Conservation (phyloP, 2,329 filamentous ascomycete species). For the Trichoderma hamatum region DNA sequence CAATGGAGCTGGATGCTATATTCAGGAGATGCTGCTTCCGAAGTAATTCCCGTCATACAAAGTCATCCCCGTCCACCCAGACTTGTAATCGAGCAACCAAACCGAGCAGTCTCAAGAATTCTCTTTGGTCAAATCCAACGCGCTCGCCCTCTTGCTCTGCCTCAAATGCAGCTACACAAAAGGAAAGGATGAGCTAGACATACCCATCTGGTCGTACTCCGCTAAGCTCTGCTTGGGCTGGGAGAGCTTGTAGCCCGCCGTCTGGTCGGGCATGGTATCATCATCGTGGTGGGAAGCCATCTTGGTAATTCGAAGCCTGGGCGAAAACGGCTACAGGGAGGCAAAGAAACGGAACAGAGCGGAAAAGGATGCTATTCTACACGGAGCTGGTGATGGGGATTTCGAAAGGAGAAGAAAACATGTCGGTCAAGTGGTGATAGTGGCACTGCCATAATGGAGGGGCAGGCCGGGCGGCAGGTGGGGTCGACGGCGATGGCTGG, state of each 20-base stretch:
- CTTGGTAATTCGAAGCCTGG: conserved; percentile 36
- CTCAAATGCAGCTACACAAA: background rate
- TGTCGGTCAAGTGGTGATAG: conserved; percentile 25
- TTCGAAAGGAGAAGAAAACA: conserved; percentile 23
- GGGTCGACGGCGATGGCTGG: conserved; percentile 10
- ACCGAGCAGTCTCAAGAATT: background rate
- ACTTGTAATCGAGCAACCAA: background rate
- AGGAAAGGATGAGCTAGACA: conserved; percentile 39
- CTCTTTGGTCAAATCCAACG: background rate
- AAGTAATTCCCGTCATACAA: background rate
- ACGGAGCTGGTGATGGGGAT: conserved; percentile 7
- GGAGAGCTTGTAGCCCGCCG: conserved; percentile 95
- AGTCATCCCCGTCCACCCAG: background rate
- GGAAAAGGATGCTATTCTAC: conserved; percentile 2
- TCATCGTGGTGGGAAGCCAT: conserved; percentile 72
- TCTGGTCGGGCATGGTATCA: conserved; percentile 83
- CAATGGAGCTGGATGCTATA: background rate
- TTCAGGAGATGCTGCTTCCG: background rate
- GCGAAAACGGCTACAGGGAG: conserved; percentile 21
- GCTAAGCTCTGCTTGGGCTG: conserved; percentile 96
- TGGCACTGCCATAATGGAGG: conserved; percentile 21
- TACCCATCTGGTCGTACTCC: conserved; percentile 92
- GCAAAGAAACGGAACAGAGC: background rate
- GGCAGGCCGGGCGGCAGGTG: conserved; percentile 25
- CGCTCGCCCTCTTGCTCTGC: background rate